Base-by-base conservation (phyloP, 345 rosid species). In the Diplotaxis tenuifolia region DNA sequence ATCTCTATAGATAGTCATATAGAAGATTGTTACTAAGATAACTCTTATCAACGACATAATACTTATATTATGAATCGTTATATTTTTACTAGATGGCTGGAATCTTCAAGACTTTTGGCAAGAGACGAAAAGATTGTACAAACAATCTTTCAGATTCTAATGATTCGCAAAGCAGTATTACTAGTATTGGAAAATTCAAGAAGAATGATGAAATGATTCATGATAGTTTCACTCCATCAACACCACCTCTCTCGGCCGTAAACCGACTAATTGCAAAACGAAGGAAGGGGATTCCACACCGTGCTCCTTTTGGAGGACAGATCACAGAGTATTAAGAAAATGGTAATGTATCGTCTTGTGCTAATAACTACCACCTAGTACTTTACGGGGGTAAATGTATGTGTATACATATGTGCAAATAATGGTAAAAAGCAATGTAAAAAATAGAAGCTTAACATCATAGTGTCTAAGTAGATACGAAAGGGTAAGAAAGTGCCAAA, bases 241-340 rank as follows among this genome's bases (percentile, higher is more conserved):
- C 97, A 15, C 98, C 96, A 0, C 96, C 97, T 53, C 83, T 97
- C 28, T 87, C 92, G 0, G 75, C 89, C 0, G 84, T 74, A 53
- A 86, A 29, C 61, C 78, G 75, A 63, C 80, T 88, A 16, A 77
- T 83, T 0, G 83, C 89, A 11, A 92, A 92, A 81, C 86, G 98
- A 56, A 86, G 99, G 65, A 95, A 95, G 81, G 98, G 99, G 19
- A 87, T 92, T 9, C 98, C 99, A 11, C 97, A 90, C 78, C 84
- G 99, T 11, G 88, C 98, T 58, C 99, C 99, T 0, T 82, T 90
- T 83, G 96, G 96, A 52, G 99, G 96, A 36, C 77, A 88, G 42
- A 75, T 87, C 70, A 83, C 89, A 85, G 91, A 95, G 64, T 95
- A 86, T 79, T 92, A 86, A 84, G 31, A 62, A 67, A 58, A 18